Evolutionary conservation across 2,329 filamentous ascomycete species (phyloP).

Genomic region (Calonectria hawksworthii): DNA sequence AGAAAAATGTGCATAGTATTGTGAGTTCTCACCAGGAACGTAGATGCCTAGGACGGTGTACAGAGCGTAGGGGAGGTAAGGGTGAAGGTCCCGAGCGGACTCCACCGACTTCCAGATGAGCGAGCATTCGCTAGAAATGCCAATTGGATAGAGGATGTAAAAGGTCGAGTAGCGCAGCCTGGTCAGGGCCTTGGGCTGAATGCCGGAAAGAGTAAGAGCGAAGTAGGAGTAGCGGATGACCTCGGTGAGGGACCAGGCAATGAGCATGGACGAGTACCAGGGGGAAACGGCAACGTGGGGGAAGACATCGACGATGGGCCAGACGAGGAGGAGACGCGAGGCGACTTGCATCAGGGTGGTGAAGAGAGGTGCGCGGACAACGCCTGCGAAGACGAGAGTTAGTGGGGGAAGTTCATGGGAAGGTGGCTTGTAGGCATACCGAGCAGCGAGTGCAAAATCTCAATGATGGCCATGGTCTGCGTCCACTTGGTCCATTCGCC

Average conservation of each 20-base stretch:
- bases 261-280: slow-evolving; percentile 82
- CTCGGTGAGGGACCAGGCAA: slow-evolving; percentile 92
- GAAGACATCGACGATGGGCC: slow-evolving; percentile 84
- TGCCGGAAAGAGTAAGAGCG: slow-evolving; percentile 76
- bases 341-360: slow-evolving; percentile 94
- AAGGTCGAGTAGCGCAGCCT: slow-evolving; percentile 96
- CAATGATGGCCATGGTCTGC: slow-evolving; percentile 86
- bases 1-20: background rate
- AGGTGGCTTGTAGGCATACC: slow-evolving; percentile 67
- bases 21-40: slow-evolving; percentile 78
- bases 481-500: slow-evolving; percentile 82
- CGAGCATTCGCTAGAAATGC: slow-evolving; percentile 88
- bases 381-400: slow-evolving; percentile 62
- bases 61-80: slow-evolving; percentile 70
- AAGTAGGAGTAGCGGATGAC: slow-evolving; percentile 96
- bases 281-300: slow-evolving; percentile 72
- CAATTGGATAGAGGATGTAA: slow-evolving; percentile 91
- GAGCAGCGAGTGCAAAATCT: slow-evolving; percentile 84
- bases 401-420: background rate
- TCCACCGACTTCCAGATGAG: slow-evolving; percentile 80
- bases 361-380: slow-evolving; percentile 87
- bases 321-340: slow-evolving; percentile 89
- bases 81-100: slow-evolving; percentile 65
- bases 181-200: slow-evolving; percentile 75
- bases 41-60: slow-evolving; percentile 80